These are phyloP conservation scores for Leucocoprinus birnbaumii DNA, from an alignment of 768 basidiomycete species.

Conservation along the genomic window DNA sequence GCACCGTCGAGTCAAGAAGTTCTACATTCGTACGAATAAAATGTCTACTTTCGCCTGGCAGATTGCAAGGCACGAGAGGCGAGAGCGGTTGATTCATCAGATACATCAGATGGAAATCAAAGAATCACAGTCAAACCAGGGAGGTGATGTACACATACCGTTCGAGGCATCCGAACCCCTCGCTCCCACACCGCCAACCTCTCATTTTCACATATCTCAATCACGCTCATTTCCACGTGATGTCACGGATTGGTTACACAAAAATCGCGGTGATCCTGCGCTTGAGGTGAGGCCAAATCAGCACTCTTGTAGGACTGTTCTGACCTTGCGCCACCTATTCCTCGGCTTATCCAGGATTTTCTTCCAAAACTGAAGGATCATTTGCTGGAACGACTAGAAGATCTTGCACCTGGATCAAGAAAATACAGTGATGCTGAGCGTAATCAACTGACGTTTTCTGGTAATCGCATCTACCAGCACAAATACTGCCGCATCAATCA, in stretches of 20 bases:
- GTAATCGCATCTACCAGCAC: no score
- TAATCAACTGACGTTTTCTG: no score
- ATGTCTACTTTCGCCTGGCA: slow-evolving; percentile 18
- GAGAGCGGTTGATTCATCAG: not conserved
- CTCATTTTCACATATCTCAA: slow-evolving; percentile 21
- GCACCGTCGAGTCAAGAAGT: slow-evolving; percentile 37
- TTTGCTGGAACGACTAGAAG: no score
- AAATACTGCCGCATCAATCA: no score
- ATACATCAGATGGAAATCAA: not conserved
- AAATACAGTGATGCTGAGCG: no score
- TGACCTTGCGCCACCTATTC: no score
- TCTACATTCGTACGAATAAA: slow-evolving; percentile 35
- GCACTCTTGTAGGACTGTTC: no score
- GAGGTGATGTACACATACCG: not conserved
- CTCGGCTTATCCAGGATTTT: no score
- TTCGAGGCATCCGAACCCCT: not conserved
- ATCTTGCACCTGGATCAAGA: no score
- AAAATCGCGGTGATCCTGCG: not conserved
- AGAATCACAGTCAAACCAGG: no score
- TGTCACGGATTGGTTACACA: not conserved
- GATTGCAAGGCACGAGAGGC: slow-evolving; percentile 23
- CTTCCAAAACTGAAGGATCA: no score
- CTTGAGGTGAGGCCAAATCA: not conserved
- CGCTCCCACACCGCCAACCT: not conserved
- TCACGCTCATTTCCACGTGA: slow-evolving; percentile 17